These are phyloP conservation scores for Auriscalpium orientale DNA, from an alignment of 768 basidiomycete genomes.

Conservation along the genomic window DNA sequence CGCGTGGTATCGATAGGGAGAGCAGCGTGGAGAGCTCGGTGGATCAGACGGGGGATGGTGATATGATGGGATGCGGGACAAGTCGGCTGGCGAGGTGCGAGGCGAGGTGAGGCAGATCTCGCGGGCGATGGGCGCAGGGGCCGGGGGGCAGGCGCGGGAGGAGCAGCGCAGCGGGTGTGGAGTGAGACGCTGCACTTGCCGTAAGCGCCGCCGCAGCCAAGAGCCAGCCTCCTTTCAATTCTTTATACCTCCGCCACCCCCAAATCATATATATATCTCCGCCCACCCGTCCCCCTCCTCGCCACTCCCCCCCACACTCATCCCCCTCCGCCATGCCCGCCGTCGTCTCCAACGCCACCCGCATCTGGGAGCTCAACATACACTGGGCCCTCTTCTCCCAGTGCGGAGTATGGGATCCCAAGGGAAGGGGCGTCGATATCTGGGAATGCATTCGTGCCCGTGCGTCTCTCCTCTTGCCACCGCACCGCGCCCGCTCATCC, in stretches of 20 bases:
- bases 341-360: conserved; percentile 57
- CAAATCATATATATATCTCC: background rate
- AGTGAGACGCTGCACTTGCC: background rate
- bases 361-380: conserved; percentile 63
- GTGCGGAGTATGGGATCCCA: conserved; percentile 65
- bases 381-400: conserved; percentile 60
- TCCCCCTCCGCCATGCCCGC: conserved; percentile 24
- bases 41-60: no score
- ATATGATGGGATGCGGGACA: no score
- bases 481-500: conserved; percentile 5
- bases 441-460: conserved; percentile 71
- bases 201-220: background rate
- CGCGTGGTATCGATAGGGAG: no score
- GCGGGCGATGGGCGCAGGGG: no score
- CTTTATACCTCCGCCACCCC: background rate
- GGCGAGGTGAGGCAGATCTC: no score
- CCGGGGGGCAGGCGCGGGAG: background rate
- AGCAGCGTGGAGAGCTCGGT: no score
- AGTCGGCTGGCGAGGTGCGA: no score
- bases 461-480: conserved; percentile 29
- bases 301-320: background rate
- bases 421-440: conserved; percentile 59
- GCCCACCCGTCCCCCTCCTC: background rate
- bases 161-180: background rate
- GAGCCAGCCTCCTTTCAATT: background rate